phyloP scores from a whole-genome alignment of 2,329 filamentous ascomycete genomes.

The Alternaria sp. region DNA sequence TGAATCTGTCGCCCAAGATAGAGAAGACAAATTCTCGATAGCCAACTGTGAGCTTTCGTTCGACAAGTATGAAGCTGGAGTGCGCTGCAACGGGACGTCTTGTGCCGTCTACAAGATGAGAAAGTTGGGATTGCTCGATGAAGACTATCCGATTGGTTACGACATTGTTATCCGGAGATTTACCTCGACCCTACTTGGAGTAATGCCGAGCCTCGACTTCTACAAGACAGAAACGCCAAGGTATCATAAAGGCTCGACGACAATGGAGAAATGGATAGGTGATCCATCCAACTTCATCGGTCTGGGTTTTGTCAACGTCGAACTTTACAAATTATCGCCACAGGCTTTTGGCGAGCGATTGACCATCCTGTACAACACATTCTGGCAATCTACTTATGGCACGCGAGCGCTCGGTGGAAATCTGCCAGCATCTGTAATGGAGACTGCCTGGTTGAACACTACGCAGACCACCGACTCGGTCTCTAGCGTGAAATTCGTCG shows the following conservation, averaged over 20 bases:
- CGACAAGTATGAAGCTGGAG: slow-evolving; percentile 29
- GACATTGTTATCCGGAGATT: slow-evolving; percentile 20
- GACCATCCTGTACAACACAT: slow-evolving; percentile 39
- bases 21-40: slow-evolving; percentile 19
- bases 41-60: slow-evolving; percentile 28
- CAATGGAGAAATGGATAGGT: slow-evolving; percentile 29
- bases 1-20: slow-evolving; percentile 19
- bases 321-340: slow-evolving; percentile 29
- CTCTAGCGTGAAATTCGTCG: slow-evolving; percentile 25
- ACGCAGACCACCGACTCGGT: neutral
- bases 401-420: slow-evolving; percentile 31
- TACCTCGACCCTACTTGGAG: slow-evolving; percentile 12
- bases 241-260: slow-evolving; percentile 27
- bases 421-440: slow-evolving; percentile 28
- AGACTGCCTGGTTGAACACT: slow-evolving; percentile 13
- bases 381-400: slow-evolving; percentile 40
- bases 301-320: slow-evolving; percentile 16
- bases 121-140: slow-evolving; percentile 27
- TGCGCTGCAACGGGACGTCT: slow-evolving; percentile 27
- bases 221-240: slow-evolving; percentile 12
- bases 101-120: slow-evolving; percentile 31
- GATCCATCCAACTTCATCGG: slow-evolving; percentile 30
- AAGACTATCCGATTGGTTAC: slow-evolving; percentile 21
- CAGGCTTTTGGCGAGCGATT: slow-evolving; percentile 30
- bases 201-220: slow-evolving; percentile 30